Evolutionary conservation across 2,329 filamentous ascomycete genomes (phyloP), one percentile per base, ranked within the genome.

Genomic region (Fusarium armeniacum): DNA sequence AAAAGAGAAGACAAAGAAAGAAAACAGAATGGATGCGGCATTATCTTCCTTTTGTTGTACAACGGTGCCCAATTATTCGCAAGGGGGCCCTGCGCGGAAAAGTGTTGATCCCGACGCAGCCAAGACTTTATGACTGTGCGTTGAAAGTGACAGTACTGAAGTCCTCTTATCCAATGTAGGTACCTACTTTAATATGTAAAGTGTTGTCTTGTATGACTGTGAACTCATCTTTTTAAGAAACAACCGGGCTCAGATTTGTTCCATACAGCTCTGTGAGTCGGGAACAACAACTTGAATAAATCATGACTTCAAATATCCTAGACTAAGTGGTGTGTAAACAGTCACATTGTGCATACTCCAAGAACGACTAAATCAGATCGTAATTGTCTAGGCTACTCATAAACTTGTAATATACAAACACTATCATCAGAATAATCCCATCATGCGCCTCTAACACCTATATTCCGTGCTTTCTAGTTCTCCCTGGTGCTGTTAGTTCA

Each of bases 101-200:
- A 62, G 57, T 6, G 12, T 54, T 62, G 28, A 62, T 62, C 59
- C 57, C 35, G 11, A 20, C 11, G 7, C 12, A 35, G 53, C 58
- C 43, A 60, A 51, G 54, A 36, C 8, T 9, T 22, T 22, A 35
- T 24, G 52, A 6, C 30, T 18, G 3, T 41, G 6, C 6, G 10
- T 12, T n/a, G 6, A 3, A 15, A 41, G 7, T 16, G 18, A 20
- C 6, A 4, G 6, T 38, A 38, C n/a, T 38, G 5, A n/a, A n/a
- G n/a, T 35, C 6, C 8, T 33, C 15, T 33, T 8, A 3, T 16
- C 2, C 15, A 16, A 28, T 28, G 2, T 28, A 26, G 24, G 24
- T 26, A 33, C 4, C 2, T 6, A 33, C 32, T 13, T 35, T 16
- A 35, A 3, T 26, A 26, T 6, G 15, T 16, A 16, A 4, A 8